These are phyloP conservation scores for Cutaneotrichosporon sp. DNA, from an alignment of 1,284 basidiomycete genomes.

Conservation along the genomic window DNA sequence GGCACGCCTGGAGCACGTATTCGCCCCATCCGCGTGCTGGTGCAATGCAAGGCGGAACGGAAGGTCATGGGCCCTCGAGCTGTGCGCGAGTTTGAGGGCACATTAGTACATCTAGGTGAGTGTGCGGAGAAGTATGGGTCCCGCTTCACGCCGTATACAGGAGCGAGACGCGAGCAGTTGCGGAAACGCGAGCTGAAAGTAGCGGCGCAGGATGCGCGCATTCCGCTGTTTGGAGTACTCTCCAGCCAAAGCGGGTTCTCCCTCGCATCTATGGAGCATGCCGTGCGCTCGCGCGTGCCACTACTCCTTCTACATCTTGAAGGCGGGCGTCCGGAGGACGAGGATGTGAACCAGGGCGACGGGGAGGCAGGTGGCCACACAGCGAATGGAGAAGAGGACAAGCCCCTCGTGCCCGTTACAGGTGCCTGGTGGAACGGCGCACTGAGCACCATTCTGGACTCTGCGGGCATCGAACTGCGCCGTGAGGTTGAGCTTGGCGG, in stretches of 20 bases:
- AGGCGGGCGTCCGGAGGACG: neutral
- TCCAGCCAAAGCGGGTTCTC: constrained; percentile 74
- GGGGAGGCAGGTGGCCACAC: too few species aligned
- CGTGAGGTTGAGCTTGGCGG: constrained; percentile 15
- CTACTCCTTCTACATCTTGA: constrained; percentile 68
- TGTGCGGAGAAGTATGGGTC: too few species aligned
- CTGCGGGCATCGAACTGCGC: constrained; percentile 7
- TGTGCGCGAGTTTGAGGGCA: constrained; percentile 82
- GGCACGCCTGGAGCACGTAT: constrained; percentile 3
- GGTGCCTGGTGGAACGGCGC: constrained; percentile 17
- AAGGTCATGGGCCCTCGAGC: constrained; percentile 70
- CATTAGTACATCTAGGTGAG: constrained; percentile 51
- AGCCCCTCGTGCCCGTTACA: neutral
- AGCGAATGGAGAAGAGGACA: neutral
- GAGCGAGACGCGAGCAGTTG: neutral
- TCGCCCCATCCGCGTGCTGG: constrained; percentile 65
- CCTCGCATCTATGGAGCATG: constrained; percentile 60
- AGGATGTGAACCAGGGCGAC: neutral
- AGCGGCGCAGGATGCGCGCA: neutral
- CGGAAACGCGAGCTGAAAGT: neutral
- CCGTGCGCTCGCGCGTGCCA: constrained; percentile 65
- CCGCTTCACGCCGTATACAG: too few species aligned
- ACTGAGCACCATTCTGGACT: neutral
- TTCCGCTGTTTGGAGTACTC: constrained; percentile 59
- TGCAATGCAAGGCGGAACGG: constrained; percentile 85